phyloP scores from a whole-genome alignment of 179 eudicot species.

The Nepenthes alata region DNA sequence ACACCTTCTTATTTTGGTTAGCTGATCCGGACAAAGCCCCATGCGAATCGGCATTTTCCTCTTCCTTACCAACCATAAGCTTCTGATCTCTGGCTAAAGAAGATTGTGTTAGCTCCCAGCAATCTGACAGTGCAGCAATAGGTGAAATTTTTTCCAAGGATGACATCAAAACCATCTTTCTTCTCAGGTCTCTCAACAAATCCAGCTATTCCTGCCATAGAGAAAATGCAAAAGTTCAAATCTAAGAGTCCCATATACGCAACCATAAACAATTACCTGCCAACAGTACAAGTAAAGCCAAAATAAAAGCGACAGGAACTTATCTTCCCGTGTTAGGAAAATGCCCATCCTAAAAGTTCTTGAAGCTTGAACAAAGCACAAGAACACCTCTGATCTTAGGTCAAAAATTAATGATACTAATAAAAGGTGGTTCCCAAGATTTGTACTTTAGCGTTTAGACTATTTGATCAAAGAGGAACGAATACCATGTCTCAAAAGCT shows the following conservation, averaged over 20 bases:
- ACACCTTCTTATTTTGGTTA: conserved; percentile 19
- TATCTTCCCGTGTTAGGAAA: too few relatives aligned
- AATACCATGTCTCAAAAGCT: too few relatives aligned
- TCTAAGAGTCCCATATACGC: background rate
- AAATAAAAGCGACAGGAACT: too few relatives aligned
- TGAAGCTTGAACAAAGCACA: too few relatives aligned
- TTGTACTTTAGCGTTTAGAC: too few relatives aligned
- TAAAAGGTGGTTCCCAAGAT: too few relatives aligned
- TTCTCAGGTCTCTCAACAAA: background rate
- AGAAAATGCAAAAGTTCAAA: background rate
- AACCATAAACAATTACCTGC: too few relatives aligned
- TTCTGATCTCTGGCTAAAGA: conserved; percentile 18
- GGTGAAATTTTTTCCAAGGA: conserved; percentile 24
- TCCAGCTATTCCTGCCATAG: conserved; percentile 3
- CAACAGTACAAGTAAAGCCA: too few relatives aligned
- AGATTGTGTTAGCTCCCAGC: conserved; percentile 21
- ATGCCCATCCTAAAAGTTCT: too few relatives aligned
- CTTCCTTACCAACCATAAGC: conserved; percentile 16
- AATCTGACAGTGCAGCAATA: conserved; percentile 23
- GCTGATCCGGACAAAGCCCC: conserved; percentile 20
- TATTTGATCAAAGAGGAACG: too few relatives aligned
- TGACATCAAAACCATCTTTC: conserved; percentile 30
- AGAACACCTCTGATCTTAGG: too few relatives aligned
- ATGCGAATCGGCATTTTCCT: conserved; percentile 13
- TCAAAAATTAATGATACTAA: too few relatives aligned